Base-by-base conservation (phyloP, 116 monocot species). In the Papilionanthe hybrid region DNA sequence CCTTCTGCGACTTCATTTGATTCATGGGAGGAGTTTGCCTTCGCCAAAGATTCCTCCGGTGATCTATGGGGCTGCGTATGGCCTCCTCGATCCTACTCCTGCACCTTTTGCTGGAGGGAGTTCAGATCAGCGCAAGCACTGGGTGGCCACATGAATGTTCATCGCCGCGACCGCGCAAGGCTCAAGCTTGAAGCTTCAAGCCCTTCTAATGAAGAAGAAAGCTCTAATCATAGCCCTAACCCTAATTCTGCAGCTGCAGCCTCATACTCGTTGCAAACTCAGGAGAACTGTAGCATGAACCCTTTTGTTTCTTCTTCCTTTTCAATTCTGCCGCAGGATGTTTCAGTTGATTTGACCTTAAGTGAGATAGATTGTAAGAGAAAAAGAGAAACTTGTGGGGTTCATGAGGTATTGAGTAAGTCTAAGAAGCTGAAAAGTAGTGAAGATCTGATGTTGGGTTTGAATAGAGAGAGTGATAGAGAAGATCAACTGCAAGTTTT, bases 101-200 rank as follows among this genome's bases (percentile, higher is more conserved):
- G 84, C 66, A 84, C 77, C 77, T 84, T 84, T 22, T 84, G 84
- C 47, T 28, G 80, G 25, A 15, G 84, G 27, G 84, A 84, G 53
- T 84, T 84, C 79, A 75, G 84, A 13, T 84, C 84, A 2, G 84
- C 84, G 0, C 84, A 84, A 56, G 84, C 84, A 1, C 79, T 84
- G 0, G 84, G 84, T 5, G 84, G 84, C 66, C 84, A 84, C 84
- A 84, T 84, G 84, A 84, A 84, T 69, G 80, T 84, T 7, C 84
- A 84, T 44, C 80, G 84, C 12, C 67, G 76, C 10, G 84, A 84
- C 42, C 84, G 84, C 3, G 84, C 84, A 0, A 20, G 76, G 15
- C 84, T 84, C 22, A 84, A 84, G 50, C 80, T 75, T 29, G 79
- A 71, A 71, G 69, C 72, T 44, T 80, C 50, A 41, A 55, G 41